Base-by-base conservation (phyloP, 2,329 filamentous ascomycete species). In the Alternaria ventricosa region DNA sequence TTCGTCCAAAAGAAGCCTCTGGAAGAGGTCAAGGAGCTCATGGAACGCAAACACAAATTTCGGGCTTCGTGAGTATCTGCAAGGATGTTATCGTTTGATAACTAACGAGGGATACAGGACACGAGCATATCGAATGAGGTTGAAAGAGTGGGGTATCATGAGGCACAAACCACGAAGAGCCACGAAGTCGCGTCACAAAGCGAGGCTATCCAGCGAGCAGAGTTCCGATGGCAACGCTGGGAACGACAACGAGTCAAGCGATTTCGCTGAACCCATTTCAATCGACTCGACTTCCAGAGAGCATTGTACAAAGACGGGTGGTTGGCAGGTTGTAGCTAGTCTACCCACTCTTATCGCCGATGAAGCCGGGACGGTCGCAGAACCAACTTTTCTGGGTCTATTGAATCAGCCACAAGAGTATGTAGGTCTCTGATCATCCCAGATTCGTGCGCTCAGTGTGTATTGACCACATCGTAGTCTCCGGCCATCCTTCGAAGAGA, bases 131-230 rank as follows among this genome's bases (percentile, higher is more conserved):
- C 72, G 77, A 13, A 77, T 78, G 74, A 79, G 78, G 57, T 45
- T 79, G 43, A 78, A 77, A 62, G 77, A 79, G 59, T 79, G 77
- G 77, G 75, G 76, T 1, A 67, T 75, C 1, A 72, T 72, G 63
- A 73, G 75, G 53, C 67, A 76, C 36, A 69, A 66, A n/a, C 47
- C 61, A 27, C 61, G 66, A 7, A 65, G 55, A 49, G 45, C 28
- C 3, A 55, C 30, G 8, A 62, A 51, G 30, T 50, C 63, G 27
- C 51, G 56, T 20, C 57, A 51, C 28, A 55, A 60, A 6, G 25
- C 46, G 6, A 58, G 41, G 43, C 33, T 53, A 18, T 27, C 27
- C 30, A 61, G 44, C 20, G 50, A 58, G 22, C 44, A 36, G 10
- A 41, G 23, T 55, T 7, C 50, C 6, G 59, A 61, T 11, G 51